Evolutionary conservation across 768 basidiomycete genomes (phyloP), one percentile per base, ranked within the genome.

Genomic region (Obba rivulosa): DNA sequence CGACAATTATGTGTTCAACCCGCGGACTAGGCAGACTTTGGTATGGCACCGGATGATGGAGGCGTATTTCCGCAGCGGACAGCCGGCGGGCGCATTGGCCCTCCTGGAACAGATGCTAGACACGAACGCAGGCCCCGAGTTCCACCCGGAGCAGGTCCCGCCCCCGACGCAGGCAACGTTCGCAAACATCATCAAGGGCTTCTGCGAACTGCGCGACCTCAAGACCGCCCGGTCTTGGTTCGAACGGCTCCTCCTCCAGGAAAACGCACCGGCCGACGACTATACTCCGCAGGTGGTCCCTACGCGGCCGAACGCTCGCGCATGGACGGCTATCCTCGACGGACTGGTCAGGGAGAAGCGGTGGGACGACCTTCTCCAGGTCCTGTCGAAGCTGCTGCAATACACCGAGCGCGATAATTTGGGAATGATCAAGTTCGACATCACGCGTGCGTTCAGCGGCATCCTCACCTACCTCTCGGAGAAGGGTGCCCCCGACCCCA

Each of bases 21-120:
- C 7, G 22, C 54, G 23, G 22, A 39, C 34, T 24, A 43, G 41
- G 54, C 25, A n/a, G 56, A 42, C 22, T 51, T 24, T 65, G 67
- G 18, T 43, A 66, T 84, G 80, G 80, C 87, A 88, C 55, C 70
- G 76, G 57, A 89, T 91, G 83, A 80, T 93, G 31, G 73, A 80
- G 41, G 75, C 81, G 0, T 84, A 87, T 63, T 84, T 93, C 71
- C 73, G 70, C 34, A 75, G 70, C 34, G 81, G 81, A 1, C 66
- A 80, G 43, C 74, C 85, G 0, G 79, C 78, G 18, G 77, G 75
- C 39, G 91, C 82, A 8, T 58, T 92, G 9, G 78, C 64, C 20
- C 63, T 92, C 2, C 67, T 93, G 36, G 81, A 86, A 47, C 66
- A 74, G 52, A 91, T 92, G 86, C 68, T 92, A 63, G 72, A 77